Conservation (phyloP, 768 basidiomycete species). For the Pulveroboletus sp. region DNA sequence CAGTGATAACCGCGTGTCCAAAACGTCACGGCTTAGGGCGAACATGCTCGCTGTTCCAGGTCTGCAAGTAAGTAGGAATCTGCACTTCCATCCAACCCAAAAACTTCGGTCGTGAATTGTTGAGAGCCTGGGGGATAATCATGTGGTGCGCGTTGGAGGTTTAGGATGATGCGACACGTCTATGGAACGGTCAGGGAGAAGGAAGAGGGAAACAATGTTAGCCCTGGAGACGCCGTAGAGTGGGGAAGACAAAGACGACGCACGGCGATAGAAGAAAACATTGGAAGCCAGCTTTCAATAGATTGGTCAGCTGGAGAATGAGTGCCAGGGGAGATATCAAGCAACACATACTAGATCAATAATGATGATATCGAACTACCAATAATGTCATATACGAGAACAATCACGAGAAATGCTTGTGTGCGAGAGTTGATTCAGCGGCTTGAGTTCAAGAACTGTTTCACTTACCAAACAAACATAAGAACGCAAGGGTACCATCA, state of each 20-base stretch:
- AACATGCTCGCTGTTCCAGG: background rate
- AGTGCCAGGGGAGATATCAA: background rate
- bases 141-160: slow-evolving; percentile 6
- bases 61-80: slow-evolving; percentile 16
- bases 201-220: background rate
- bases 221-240: too few relatives aligned
- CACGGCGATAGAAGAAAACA: slow-evolving; percentile 16
- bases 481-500: slow-evolving; percentile 18
- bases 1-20: background rate
- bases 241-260: background rate
- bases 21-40: background rate
- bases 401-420: slow-evolving; percentile 13
- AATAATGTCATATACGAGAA: slow-evolving; percentile 3
- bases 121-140: accelerated
- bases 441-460: background rate
- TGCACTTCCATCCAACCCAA: slow-evolving; percentile 7
- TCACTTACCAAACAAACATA: slow-evolving; percentile 14
- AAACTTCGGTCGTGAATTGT: slow-evolving; percentile 17
- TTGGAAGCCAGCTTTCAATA: slow-evolving; percentile 19
- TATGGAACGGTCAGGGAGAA: background rate
- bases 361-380: slow-evolving; percentile 1
- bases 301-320: background rate
- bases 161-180: slow-evolving; percentile 19
- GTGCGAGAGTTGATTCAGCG: background rate
- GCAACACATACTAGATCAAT: slow-evolving; percentile 13